phyloP scores from a whole-genome alignment of 768 basidiomycete species.

The Coprinopsis cinerea region DNA sequence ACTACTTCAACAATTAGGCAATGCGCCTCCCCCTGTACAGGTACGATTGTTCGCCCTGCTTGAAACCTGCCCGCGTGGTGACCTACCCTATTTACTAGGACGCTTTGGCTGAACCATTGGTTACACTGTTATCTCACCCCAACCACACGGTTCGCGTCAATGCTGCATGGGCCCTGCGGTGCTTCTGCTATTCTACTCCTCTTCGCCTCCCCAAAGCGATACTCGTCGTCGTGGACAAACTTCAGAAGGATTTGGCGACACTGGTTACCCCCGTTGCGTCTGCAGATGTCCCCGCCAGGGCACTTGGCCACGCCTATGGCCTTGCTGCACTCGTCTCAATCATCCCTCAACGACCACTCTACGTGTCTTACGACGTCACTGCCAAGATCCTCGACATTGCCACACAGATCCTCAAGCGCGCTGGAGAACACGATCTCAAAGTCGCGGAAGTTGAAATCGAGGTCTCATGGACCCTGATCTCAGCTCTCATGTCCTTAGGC shows the following conservation, averaged over 20 bases:
- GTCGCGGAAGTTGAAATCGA: conserved; percentile 82
- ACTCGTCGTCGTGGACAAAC: conserved; percentile 67
- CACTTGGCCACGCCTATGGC: conserved; percentile 86
- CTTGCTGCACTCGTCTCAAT: conserved; percentile 83
- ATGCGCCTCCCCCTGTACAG: conserved; percentile 86
- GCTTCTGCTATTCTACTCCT: conserved; percentile 89
- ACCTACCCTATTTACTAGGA: conserved; percentile 43
- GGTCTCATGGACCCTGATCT: conserved; percentile 90
- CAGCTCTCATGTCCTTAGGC: conserved; percentile 86
- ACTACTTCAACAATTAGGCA: conserved; percentile 83
- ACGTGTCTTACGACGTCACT: conserved; percentile 90
- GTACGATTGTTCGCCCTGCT: conserved; percentile 26
- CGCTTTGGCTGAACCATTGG: conserved; percentile 76
- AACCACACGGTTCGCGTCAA: conserved; percentile 82
- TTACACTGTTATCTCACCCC: conserved; percentile 82
- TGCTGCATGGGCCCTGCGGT: conserved; percentile 81
- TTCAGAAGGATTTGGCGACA: conserved; percentile 76
- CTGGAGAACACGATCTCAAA: conserved; percentile 85
- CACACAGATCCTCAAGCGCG: conserved; percentile 81
- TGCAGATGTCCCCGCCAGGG: conserved; percentile 61
- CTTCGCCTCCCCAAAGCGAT: conserved; percentile 78
- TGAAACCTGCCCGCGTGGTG: not conserved
- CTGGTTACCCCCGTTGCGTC: conserved; percentile 68
- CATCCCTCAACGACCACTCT: conserved; percentile 82
- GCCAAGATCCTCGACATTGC: conserved; percentile 90